phyloP scores from a whole-genome alignment of 2,329 filamentous ascomycete genomes.

The Chrysoporthe austroafricana region DNA sequence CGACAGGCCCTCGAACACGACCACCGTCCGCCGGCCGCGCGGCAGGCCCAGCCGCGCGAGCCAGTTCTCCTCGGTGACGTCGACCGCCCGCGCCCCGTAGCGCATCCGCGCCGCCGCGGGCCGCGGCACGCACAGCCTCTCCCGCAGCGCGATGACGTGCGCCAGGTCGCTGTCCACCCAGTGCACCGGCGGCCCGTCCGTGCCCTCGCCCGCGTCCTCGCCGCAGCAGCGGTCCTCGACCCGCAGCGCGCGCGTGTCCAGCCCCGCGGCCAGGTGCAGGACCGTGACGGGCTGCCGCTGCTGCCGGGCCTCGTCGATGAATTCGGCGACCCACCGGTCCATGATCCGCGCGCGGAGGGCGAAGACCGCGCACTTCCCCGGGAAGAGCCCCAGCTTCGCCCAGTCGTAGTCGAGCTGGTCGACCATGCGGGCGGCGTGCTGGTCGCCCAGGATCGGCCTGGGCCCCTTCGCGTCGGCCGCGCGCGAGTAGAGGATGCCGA shows the following conservation, averaged over 20 bases:
- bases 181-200: neutral
- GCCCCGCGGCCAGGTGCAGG: slow-evolving; percentile 26
- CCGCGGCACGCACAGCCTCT: slow-evolving; percentile 8
- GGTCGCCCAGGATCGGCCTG: slow-evolving; percentile 24
- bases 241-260: slow-evolving; percentile 28
- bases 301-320: slow-evolving; percentile 13
- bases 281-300: slow-evolving; percentile 22
- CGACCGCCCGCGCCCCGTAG: slow-evolving; percentile 18
- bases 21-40: slow-evolving; percentile 16
- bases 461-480: slow-evolving; percentile 16
- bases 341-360: slow-evolving; percentile 19
- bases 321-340: slow-evolving; percentile 21
- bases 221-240: slow-evolving; percentile 3
- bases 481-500: slow-evolving; percentile 20
- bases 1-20: slow-evolving; percentile 28
- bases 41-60: slow-evolving; percentile 15
- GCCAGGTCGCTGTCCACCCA: slow-evolving; percentile 28
- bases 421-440: slow-evolving; percentile 17
- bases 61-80: slow-evolving; percentile 27
- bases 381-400: neutral
- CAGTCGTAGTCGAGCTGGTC: slow-evolving; percentile 28
- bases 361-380: neutral
- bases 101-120: slow-evolving; percentile 8
- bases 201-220: neutral
- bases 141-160: slow-evolving; percentile 25